These are phyloP conservation scores for Diaporthe sp. DNA, from an alignment of 2,329 filamentous ascomycete genomes.

Conservation along the genomic window DNA sequence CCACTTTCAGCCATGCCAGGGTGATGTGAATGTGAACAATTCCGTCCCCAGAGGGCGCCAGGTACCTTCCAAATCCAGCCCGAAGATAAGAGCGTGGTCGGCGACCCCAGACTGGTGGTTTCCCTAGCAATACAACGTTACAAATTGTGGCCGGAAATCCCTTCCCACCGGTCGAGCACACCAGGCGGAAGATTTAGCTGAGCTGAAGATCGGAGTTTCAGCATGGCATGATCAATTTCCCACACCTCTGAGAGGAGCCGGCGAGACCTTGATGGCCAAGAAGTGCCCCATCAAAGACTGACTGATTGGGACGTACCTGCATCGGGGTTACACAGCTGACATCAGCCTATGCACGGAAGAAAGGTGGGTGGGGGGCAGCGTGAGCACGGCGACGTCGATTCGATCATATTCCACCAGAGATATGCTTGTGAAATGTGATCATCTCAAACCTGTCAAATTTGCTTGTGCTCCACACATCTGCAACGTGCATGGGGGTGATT, in stretches of 20 bases:
- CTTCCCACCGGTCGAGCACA: not conserved
- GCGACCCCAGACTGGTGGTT: not conserved
- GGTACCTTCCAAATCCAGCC: not conserved
- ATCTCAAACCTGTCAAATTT: slow-evolving; percentile 32
- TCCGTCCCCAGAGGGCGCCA: not conserved
- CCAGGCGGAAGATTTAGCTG: not conserved
- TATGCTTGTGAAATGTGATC: slow-evolving; percentile 21
- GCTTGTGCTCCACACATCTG: slow-evolving; percentile 17
- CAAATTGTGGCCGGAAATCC: not conserved
- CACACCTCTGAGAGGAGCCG: no score
- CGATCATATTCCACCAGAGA: not conserved
- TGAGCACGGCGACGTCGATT: slow-evolving; percentile 2
- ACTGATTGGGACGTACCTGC: slow-evolving; percentile 24
- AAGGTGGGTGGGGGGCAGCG: not conserved
- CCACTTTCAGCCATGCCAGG: not conserved
- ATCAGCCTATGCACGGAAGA: slow-evolving; percentile 11
- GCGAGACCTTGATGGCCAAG: not conserved
- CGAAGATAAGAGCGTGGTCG: not conserved
- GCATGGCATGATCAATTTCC: not conserved
- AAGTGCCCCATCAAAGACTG: not conserved
- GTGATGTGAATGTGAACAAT: not conserved
- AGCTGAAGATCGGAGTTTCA: not conserved
- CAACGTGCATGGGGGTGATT: slow-evolving; percentile 19
- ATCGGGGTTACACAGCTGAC: slow-evolving; percentile 4
- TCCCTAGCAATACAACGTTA: not conserved